Conservation (phyloP, 2,329 filamentous ascomycete genomes). For the Chrysosporium keratinophilum region DNA sequence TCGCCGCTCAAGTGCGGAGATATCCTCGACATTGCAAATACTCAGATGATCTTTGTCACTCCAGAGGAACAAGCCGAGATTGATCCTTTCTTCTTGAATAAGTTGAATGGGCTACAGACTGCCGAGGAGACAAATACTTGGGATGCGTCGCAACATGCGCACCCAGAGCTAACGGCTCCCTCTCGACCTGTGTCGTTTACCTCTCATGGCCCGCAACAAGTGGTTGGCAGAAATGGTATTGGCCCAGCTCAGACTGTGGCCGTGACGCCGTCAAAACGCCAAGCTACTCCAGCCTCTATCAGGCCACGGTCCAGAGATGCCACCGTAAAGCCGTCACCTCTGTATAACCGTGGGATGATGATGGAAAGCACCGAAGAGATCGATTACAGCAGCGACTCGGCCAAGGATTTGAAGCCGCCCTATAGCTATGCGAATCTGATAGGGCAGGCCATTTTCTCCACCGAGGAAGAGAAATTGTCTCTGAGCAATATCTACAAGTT, state of each 20-base stretch:
- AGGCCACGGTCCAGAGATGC: constrained; percentile 15
- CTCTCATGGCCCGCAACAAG: background rate
- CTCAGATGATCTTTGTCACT: constrained; percentile 99
- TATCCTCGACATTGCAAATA: constrained; percentile 80
- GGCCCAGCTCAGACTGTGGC: background rate
- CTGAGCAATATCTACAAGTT: constrained; percentile 87
- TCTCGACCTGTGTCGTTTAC: constrained; percentile 5
- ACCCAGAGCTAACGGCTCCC: constrained; percentile 21
- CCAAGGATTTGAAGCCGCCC: constrained; percentile 85
- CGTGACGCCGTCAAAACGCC: constrained; percentile 35
- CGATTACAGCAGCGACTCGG: constrained; percentile 61
- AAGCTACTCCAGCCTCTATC: constrained; percentile 22
- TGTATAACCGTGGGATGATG: constrained; percentile 43
- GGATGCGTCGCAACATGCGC: constrained; percentile 32
- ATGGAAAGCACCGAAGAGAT: constrained; percentile 45
- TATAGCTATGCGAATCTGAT: constrained; percentile 97
- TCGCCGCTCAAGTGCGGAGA: constrained; percentile 69
- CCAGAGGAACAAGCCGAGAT: constrained; percentile 64
- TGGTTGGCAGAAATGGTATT: constrained; percentile 3
- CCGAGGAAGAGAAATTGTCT: constrained; percentile 76
- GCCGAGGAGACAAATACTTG: constrained; percentile 25
- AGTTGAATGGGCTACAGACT: constrained; percentile 44
- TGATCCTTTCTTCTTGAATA: constrained; percentile 57
- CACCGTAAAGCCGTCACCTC: constrained; percentile 35
- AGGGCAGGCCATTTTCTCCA: constrained; percentile 85